phyloP scores from a whole-genome alignment of 805 yeast species.

The Ogataea philodendri region DNA sequence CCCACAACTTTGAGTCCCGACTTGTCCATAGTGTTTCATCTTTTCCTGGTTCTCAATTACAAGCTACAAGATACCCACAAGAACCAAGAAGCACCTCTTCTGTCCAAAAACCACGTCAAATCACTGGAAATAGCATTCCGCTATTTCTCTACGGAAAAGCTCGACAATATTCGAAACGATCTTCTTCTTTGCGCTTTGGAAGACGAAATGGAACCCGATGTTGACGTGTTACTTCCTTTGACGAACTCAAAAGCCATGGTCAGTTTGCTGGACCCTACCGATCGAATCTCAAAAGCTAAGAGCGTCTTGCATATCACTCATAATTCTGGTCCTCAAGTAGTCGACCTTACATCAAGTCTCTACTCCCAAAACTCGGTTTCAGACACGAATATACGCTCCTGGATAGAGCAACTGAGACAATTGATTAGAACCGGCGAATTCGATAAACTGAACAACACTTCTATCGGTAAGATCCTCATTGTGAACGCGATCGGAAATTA shows the following conservation, averaged over 20 bases:
- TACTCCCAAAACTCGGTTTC: constrained; percentile 1
- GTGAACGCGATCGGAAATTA: constrained; percentile 41
- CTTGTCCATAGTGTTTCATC: constrained; percentile 21
- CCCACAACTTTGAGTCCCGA: constrained; percentile 18
- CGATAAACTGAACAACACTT: constrained; percentile 5
- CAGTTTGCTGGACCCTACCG: constrained; percentile 11
- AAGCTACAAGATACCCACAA: constrained; percentile 7
- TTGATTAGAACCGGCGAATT: constrained; percentile 3
- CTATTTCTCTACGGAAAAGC: constrained; percentile 11
- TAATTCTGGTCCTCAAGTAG: constrained; percentile 7
- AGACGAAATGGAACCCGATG: constrained; percentile 5
- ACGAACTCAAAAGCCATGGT: constrained; percentile 14
- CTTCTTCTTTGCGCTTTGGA: constrained; percentile 10
- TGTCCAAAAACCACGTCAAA: constrained; percentile 1
- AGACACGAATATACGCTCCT: constrained; percentile 7
- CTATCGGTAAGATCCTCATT: constrained; percentile 27
- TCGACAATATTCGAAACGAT: constrained; percentile 17
- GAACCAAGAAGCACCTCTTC: neutral
- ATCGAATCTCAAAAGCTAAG: constrained; percentile 8
- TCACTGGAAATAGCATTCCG: constrained; percentile 16
- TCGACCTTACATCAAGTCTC: constrained; percentile 18
- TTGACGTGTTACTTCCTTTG: constrained; percentile 13
- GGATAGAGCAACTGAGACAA: constrained; percentile 14
- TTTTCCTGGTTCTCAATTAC: constrained; percentile 18
- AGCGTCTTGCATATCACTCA: constrained; percentile 2